These are phyloP conservation scores for Lichtheimia hyalospora DNA, from an alignment of 371 early-diverging fungal species.

Conservation along the genomic window DNA sequence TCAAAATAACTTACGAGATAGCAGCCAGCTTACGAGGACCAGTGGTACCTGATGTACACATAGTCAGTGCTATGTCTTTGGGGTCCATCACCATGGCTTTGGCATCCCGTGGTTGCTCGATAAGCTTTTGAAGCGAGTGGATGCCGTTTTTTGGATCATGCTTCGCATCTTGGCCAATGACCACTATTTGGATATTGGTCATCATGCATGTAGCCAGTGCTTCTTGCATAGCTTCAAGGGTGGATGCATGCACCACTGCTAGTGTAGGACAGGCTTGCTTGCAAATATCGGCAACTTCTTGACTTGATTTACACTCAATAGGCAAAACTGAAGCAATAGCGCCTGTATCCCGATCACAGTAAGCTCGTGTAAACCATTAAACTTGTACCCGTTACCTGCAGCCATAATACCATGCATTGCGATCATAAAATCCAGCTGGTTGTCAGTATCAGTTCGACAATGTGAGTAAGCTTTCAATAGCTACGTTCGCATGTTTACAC, in stretches of 20 bases:
- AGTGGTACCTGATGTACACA: background rate
- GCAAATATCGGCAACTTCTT: background rate
- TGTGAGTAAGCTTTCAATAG: no score
- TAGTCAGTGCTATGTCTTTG: background rate
- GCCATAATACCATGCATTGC: background rate
- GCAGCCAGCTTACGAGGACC: background rate
- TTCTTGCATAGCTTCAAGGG: background rate
- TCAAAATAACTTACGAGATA: background rate
- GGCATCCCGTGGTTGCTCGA: background rate
- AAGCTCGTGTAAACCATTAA: background rate
- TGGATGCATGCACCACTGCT: background rate
- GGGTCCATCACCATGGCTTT: background rate
- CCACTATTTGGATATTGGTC: background rate
- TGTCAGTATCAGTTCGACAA: no score
- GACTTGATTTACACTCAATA: background rate
- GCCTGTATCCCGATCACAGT: background rate
- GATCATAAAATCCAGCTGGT: background rate
- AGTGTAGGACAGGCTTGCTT: background rate
- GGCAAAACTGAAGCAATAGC: background rate
- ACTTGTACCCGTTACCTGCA: background rate
- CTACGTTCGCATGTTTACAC: no score
- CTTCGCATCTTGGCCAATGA: background rate
- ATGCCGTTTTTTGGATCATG: background rate
- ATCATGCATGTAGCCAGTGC: background rate
- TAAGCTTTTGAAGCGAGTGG: background rate